Evolutionary conservation across 139 green algal genomes (phyloP), one percentile per base, ranked within the genome.

Genomic region (Mesotaenium endlicherianum): DNA sequence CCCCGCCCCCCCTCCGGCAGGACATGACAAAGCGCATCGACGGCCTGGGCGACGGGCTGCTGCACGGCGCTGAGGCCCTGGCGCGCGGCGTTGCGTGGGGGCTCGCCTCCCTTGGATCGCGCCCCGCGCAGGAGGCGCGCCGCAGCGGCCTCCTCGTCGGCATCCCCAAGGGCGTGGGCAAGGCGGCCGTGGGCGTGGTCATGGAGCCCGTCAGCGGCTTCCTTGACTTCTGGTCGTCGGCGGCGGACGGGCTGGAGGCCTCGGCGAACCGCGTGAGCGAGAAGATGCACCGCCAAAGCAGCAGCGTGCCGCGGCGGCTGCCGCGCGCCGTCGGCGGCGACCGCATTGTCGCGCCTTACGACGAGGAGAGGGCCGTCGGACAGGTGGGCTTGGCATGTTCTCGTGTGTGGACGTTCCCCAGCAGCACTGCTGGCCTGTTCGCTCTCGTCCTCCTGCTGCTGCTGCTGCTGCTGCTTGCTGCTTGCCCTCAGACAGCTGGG

Each of bases 271-370:
- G 44, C 26, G 11, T 58, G 41, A 64, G 40, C 57, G 47, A 44
- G 20, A 83, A 80, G 36, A 77, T 88, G 40, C 83, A 16, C 31
- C 88, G 86, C n/a, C 69, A 88, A 43, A 31, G 67, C 17, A 79
- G 90, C 75, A 67, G 92, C 30, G 42, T 64, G n/a, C 77, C 91
- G 0, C 72, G 82, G 2, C 90, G 93, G 1, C 86, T 93, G 38
- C 90, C 93, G 2, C 85, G 93, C 39, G 91, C 91, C 58, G 90
- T 96, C 36, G 64, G 84, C 45, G 93, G 92, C 20, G 94, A 97
- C 69, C 75, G 88, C 76, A 74, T 93, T 40, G 80, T 97, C 44
- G 85, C 80, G 39, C 88, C 92, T n/a, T 90, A 93, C 55, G 36
- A 87, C 72, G 55, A 82, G 38, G 49, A 87, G 42, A 78, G 16